Conservation (phyloP, 1,139 yeast genomes). For the Taphrina populina region DNA sequence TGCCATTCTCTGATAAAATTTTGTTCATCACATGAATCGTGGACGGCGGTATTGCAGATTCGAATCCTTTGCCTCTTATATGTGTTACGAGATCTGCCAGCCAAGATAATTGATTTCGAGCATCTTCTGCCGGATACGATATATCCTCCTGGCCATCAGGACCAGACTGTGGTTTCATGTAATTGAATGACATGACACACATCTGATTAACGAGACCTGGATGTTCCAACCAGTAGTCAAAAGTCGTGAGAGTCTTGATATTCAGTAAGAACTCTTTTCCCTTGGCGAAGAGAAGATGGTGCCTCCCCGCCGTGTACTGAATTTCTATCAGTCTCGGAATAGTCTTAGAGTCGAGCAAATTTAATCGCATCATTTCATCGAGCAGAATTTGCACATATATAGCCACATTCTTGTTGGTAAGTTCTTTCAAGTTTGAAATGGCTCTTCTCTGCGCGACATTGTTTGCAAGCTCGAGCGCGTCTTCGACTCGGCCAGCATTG, state of each 20-base stretch:
- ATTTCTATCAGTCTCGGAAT: not conserved
- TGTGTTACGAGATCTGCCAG: not conserved
- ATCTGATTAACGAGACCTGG: conserved; percentile 1
- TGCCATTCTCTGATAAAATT: not conserved
- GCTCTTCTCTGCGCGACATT: conserved; percentile 3
- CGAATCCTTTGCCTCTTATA: not conserved
- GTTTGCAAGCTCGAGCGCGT: not conserved
- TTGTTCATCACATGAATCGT: not conserved
- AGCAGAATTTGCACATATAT: not conserved
- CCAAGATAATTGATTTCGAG: not conserved
- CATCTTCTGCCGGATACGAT: not conserved
- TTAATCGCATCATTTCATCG: not conserved
- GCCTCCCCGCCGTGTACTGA: not conserved
- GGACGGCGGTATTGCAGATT: not conserved
- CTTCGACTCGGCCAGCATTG: conserved; percentile 17
- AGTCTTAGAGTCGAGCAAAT: not conserved
- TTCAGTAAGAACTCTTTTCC: not conserved
- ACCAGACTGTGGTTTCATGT: no score
- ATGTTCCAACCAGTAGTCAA: conserved; percentile 5
- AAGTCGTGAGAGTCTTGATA: not conserved
- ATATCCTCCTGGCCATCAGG: no score
- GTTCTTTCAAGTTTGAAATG: not conserved
- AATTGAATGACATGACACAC: not conserved
- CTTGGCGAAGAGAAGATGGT: not conserved
- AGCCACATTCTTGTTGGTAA: not conserved